Evolutionary conservation across 1,284 basidiomycete genomes (phyloP).

Genomic region (Ganoderma multipileum): DNA sequence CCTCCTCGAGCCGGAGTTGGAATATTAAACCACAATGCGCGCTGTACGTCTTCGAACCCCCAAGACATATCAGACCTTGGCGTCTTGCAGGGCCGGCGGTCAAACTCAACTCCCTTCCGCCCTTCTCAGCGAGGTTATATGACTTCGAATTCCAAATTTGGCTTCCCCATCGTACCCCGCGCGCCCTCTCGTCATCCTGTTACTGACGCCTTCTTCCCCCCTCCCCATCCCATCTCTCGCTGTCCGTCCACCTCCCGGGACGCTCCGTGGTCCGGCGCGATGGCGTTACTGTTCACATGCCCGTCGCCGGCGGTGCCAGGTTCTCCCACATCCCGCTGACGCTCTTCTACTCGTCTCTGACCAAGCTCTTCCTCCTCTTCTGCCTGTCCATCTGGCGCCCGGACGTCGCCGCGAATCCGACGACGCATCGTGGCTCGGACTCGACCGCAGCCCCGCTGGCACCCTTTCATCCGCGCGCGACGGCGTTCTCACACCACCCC

Average conservation of each 20-base stretch:
- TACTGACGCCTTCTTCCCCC: background rate
- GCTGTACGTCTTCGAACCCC: constrained; percentile 6
- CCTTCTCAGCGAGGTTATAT: constrained; percentile 11
- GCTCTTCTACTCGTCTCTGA: constrained; percentile 86
- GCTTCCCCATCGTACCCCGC: background rate
- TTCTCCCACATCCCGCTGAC: constrained; percentile 80
- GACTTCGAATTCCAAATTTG: background rate
- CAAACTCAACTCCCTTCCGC: constrained; percentile 7
- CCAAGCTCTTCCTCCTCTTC: constrained; percentile 86
- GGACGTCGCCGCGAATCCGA: constrained; percentile 34
- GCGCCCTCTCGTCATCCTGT: background rate
- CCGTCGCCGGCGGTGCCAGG: constrained; percentile 43
- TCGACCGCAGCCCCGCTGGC: constrained; percentile 5
- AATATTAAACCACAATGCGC: background rate
- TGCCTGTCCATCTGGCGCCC: constrained; percentile 86
- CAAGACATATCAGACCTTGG: background rate
- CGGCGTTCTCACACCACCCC: constrained; percentile 39
- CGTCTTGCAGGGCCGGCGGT: constrained; percentile 4
- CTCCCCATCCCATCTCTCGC: background rate
- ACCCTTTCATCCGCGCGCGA: constrained; percentile 33
- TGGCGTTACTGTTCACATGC: background rate
- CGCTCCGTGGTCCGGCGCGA: background rate
- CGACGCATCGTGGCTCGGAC: background rate
- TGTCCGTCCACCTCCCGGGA: background rate
- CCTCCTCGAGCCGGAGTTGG: background rate